Base-by-base conservation (phyloP, 495 filamentous ascomycete species). In the Clohesyomyces aquaticus region DNA sequence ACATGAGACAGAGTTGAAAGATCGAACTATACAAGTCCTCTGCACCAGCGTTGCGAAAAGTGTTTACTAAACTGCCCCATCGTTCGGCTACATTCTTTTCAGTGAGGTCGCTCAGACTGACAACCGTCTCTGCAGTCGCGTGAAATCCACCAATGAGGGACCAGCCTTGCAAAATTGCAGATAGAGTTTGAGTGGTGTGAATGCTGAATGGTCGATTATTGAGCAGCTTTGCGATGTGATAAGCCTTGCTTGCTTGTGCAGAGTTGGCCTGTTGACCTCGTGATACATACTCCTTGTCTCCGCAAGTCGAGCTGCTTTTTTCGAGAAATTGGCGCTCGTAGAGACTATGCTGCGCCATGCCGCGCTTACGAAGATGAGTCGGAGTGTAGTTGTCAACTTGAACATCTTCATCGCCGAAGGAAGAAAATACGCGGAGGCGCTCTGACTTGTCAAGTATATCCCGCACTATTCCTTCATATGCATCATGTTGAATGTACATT, bases 391-490 rank as follows among this genome's bases (percentile, higher is more conserved):
- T 48, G 18, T 48, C 18, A 46, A 16, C 1, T 26, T 46, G 14
- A 1, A 22, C 32, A 4, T 38, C 50, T 32, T 55, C 22, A 10
- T 46, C 22, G 9, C 49, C 43, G 79, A 78, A 6, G 63, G 25
- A 0, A 71, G 67, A 72, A 74, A 79, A 19, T 28, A 16, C 42
- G 74, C 45, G 0, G 73, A 73, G 3, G 42, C 38, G 3, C 77
- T 35, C 4, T 49, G 47, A 66, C 19, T 69, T 19, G 0, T 47
- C 32, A 81, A 49, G 3, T 81, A 77, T n/a, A 29, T 77, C 79
- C 76, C 28, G 82, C 75, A 4, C 83, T 73, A 0, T 82, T 61
- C 1, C 85, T 62, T 29, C 74, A n/a, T n/a, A n/a, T n/a, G n/a
- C n/a, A n/a, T n/a, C n/a, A n/a, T n/a, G n/a, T n/a, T n/a, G n/a